Percentiles rank a stretch among this genome's conserved stretches.
These are phyloP conservation scores for Chloranthus sessilifolius DNA, from an alignment of 164 flowering plant genomes.

Conservation along the genomic window DNA sequence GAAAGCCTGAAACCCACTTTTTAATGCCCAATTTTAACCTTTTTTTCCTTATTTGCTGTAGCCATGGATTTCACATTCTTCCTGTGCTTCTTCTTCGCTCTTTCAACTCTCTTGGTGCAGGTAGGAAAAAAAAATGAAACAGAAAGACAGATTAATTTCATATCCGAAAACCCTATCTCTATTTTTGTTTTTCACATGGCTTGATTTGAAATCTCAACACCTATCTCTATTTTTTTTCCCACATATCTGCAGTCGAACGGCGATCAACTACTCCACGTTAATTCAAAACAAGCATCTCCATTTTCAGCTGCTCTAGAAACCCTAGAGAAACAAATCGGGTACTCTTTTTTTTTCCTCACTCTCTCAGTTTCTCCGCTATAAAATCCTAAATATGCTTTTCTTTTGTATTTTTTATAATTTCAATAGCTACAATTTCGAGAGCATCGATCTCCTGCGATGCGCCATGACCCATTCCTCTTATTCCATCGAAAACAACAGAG, in stretches of 20 bases:
- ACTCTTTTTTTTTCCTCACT: not conserved
- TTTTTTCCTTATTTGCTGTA: too few relatives aligned
- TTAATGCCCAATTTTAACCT: too few relatives aligned
- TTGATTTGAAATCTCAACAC: too few relatives aligned
- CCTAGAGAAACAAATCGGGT: slow-evolving; percentile 53
- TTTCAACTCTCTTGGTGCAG: too few relatives aligned
- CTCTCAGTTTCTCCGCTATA: not conserved
- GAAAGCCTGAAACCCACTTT: too few relatives aligned
- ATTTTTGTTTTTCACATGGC: too few relatives aligned
- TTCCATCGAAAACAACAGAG: slow-evolving; percentile 69
- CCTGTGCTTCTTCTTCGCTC: too few relatives aligned
- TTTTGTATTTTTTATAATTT: not conserved
- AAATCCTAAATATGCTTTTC: not conserved
- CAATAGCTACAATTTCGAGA: slow-evolving; percentile 47
- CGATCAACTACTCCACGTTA: not conserved
- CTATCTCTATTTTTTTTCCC: not conserved
- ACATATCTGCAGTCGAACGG: not conserved
- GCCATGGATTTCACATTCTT: too few relatives aligned
- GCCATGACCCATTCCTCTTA: slow-evolving; percentile 79
- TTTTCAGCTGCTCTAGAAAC: slow-evolving; percentile 38
- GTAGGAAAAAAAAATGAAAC: too few relatives aligned
- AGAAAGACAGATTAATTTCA: too few relatives aligned
- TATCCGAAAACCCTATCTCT: slow-evolving; percentile 2
- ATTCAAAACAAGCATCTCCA: slow-evolving; percentile 18
- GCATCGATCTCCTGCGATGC: slow-evolving; percentile 39